Percentiles rank a stretch among this genome's conserved stretches.
These are phyloP conservation scores for Sicyos baderoa DNA, from an alignment of 306 rosid species.

Conservation along the genomic window DNA sequence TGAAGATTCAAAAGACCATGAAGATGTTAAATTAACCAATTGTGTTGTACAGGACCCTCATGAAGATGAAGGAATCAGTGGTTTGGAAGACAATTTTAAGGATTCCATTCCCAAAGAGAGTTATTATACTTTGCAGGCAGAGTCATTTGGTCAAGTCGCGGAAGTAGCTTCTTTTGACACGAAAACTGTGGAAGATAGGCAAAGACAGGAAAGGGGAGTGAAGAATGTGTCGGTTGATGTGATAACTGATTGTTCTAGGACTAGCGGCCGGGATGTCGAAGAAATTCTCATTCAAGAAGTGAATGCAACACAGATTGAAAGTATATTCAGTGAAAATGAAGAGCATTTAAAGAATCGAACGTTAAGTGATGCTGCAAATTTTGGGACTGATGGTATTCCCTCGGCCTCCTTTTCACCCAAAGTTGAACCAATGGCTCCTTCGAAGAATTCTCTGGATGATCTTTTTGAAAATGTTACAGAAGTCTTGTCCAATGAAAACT, in stretches of 20 bases:
- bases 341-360: not conserved
- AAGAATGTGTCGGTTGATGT: conserved; percentile 28
- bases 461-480: conserved; percentile 21
- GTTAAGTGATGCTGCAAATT: conserved; percentile 23
- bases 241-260: conserved; percentile 29
- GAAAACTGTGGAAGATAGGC: too few relatives aligned
- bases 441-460: conserved; percentile 18
- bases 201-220: not conserved
- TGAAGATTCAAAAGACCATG: conserved; percentile 31
- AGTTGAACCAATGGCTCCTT: conserved; percentile 24
- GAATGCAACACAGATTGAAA: not conserved
- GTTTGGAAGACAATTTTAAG: conserved; percentile 26
- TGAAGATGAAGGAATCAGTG: conserved; percentile 11
- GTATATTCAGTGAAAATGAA: not conserved
- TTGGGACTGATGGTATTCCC: conserved; percentile 27
- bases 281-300: conserved; percentile 10
- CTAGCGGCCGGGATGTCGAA: conserved; percentile 2
- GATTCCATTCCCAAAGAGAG: conserved; percentile 24
- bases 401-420: conserved; percentile 26
- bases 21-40: conserved; percentile 25
- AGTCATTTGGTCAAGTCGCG: conserved; percentile 26
- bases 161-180: conserved; percentile 29
- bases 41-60: conserved; percentile 17
- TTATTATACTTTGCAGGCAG: conserved; percentile 26
- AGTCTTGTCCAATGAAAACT: conserved; percentile 21